phyloP scores from a whole-genome alignment of 2,329 filamentous ascomycete genomes.

The Shiraia bambusicola region DNA sequence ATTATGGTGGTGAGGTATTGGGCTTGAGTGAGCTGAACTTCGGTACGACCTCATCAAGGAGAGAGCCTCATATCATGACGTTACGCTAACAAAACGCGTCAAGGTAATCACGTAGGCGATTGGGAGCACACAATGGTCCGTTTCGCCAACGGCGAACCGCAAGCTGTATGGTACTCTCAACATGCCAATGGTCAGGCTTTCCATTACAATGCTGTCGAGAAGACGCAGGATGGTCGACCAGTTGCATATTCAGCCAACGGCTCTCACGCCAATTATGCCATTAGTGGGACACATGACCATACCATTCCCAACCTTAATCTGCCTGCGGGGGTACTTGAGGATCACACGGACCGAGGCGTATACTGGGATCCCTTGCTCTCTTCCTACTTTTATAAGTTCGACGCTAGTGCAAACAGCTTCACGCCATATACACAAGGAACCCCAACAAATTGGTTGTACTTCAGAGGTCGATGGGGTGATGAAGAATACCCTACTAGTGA shows the following conservation, averaged over 20 bases:
- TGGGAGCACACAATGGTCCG: slow-evolving; percentile 70
- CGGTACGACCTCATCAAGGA: slow-evolving; percentile 29
- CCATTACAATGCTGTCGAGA: slow-evolving; percentile 53
- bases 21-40: slow-evolving; percentile 47
- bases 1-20: slow-evolving; percentile 56
- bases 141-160: slow-evolving; percentile 58
- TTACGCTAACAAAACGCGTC: slow-evolving; percentile 1
- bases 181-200: slow-evolving; percentile 66
- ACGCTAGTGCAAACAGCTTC: slow-evolving; percentile 47
- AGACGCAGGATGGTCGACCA: slow-evolving; percentile 56
- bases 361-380: slow-evolving; percentile 62
- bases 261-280: slow-evolving; percentile 66
- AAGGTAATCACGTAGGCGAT: slow-evolving; percentile 63
- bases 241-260: slow-evolving; percentile 62
- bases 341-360: slow-evolving; percentile 57
- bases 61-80: no score
- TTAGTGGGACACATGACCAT: slow-evolving; percentile 61
- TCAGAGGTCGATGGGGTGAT: slow-evolving; percentile 64
- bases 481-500: slow-evolving; percentile 57
- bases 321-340: slow-evolving; percentile 53
- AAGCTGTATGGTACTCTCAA: slow-evolving; percentile 63
- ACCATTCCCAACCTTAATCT: slow-evolving; percentile 63
- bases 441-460: slow-evolving; percentile 59
- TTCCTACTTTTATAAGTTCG: slow-evolving; percentile 59
- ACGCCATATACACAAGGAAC: slow-evolving; percentile 47